phyloP scores from a whole-genome alignment of 208 protist genomes.

The Naegleria lovaniensis region DNA sequence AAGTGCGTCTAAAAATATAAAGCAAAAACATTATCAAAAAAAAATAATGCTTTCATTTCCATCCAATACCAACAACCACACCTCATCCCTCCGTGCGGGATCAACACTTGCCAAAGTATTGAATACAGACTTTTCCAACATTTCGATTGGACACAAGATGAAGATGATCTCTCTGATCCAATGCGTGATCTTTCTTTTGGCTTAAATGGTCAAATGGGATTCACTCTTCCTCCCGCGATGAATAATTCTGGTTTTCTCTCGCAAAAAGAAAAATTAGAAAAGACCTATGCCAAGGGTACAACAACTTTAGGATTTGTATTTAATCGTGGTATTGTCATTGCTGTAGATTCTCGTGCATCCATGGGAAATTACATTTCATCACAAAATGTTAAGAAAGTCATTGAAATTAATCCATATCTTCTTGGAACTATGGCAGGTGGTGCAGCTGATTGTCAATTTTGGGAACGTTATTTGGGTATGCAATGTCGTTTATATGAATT shows the following conservation, averaged over 20 bases:
- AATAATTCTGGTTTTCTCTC: neutral
- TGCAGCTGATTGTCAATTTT: constrained; percentile 99
- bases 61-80: too few relatives aligned
- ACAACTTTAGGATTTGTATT: constrained; percentile 98
- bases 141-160: neutral
- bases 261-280: neutral
- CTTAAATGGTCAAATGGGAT: neutral
- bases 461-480: constrained; percentile 93
- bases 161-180: neutral
- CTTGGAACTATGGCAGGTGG: constrained; percentile 99
- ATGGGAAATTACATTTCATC: constrained; percentile 97
- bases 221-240: neutral
- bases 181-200: neutral
- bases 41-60: neutral
- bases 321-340: constrained; percentile 93
- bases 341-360: constrained; percentile 98
- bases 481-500: constrained; percentile 84
- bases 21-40: neutral
- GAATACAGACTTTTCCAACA: neutral
- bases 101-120: neutral
- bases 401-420: constrained; percentile 98
- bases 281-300: constrained; percentile 71
- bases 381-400: constrained; percentile 98
- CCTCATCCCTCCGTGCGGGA: neutral
- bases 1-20: too few relatives aligned